phyloP scores from a whole-genome alignment of 2,329 filamentous ascomycete species.

The Aspergillus sp. region DNA sequence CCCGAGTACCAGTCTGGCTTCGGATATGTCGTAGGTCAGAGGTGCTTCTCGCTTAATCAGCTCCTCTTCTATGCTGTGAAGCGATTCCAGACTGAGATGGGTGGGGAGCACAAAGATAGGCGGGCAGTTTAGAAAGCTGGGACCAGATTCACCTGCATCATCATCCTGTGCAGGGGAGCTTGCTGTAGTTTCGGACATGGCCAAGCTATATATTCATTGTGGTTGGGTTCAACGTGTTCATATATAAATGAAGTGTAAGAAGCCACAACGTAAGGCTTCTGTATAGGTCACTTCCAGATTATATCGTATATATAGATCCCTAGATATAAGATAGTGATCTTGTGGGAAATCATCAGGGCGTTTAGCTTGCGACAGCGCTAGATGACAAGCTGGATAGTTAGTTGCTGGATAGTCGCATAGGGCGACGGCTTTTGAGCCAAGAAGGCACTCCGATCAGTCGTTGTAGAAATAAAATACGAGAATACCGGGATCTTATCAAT shows the following conservation, averaged over 20 bases:
- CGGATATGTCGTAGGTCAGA: constrained; percentile 69
- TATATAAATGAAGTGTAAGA: neutral
- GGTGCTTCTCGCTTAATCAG: constrained; percentile 58
- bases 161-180: constrained; percentile 15
- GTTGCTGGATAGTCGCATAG: too few species aligned
- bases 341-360: too few species aligned
- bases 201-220: constrained; percentile 1
- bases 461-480: neutral
- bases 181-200: constrained; percentile 21
- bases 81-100: constrained; percentile 65
- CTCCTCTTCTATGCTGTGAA: constrained; percentile 64
- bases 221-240: neutral
- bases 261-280: too few species aligned
- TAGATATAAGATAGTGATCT: too few species aligned
- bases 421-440: too few species aligned
- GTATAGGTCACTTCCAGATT: neutral
- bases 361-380: too few species aligned
- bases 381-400: too few species aligned
- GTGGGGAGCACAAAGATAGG: constrained; percentile 72
- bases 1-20: constrained; percentile 74
- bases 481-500: neutral
- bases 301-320: too few species aligned
- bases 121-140: constrained; percentile 49
- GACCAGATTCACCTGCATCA: constrained; percentile 14
- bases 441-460: neutral